Conservation (phyloP, 306 rosid genomes). For the Pachyrhizus erosus region DNA sequence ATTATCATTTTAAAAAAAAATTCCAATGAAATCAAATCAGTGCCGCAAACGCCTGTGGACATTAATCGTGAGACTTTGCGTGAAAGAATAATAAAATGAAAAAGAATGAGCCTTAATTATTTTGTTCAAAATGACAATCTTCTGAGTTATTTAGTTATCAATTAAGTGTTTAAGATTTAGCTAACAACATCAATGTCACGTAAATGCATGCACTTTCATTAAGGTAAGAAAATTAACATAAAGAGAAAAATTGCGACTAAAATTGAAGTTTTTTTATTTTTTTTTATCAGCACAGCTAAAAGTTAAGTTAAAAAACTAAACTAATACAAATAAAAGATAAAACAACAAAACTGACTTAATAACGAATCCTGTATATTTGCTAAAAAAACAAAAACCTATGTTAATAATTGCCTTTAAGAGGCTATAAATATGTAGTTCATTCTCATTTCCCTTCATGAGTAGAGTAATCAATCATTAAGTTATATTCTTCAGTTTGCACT, state of each 20-base stretch:
- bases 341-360: background rate
- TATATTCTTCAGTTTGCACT: background rate
- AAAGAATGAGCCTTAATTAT: no score
- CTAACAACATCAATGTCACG: background rate
- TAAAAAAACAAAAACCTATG: background rate
- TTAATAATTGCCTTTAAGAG: background rate
- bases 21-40: no score
- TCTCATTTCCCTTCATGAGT: constrained; percentile 20
- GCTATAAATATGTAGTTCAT: constrained; percentile 44
- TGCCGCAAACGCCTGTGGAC: no score
- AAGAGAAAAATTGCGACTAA: background rate
- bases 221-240: background rate
- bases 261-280: background rate
- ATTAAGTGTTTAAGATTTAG: background rate
- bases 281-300: no score
- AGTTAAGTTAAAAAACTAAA: background rate
- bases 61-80: no score
- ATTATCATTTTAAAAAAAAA: no score
- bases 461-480: background rate
- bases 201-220: background rate
- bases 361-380: background rate
- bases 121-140: background rate
- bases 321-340: background rate
- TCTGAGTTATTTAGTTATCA: background rate
- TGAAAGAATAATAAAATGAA: no score